Evolutionary conservation across 176 grass and related monocot species (phyloP).

Genomic region (Poa pratensis): DNA sequence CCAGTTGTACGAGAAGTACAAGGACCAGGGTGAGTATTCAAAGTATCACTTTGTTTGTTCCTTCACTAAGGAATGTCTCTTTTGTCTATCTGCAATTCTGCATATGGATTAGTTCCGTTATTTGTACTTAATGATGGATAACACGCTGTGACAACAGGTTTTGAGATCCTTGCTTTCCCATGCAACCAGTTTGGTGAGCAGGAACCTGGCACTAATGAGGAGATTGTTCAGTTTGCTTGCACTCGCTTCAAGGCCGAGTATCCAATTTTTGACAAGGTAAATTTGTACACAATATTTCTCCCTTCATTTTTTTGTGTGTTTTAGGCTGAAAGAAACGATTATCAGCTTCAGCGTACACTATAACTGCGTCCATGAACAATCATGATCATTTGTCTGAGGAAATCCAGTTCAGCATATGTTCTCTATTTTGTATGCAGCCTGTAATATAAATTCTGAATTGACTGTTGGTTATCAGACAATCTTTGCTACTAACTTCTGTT

Average conservation of each 20-base stretch:
- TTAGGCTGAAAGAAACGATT: neutral
- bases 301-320: neutral
- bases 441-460: neutral
- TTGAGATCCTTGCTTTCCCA: conserved; percentile 92
- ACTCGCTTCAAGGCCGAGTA: conserved; percentile 87
- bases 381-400: neutral
- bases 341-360: neutral
- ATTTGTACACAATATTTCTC: neutral
- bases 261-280: conserved; percentile 95
- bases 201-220: conserved; percentile 85
- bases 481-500: neutral
- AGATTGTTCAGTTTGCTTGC: conserved; percentile 87
- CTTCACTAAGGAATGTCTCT: conserved; percentile 13
- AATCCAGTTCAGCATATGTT: neutral
- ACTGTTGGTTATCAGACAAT: neutral
- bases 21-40: conserved; percentile 57
- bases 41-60: neutral
- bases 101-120: conserved; percentile 6
- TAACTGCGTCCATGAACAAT: neutral
- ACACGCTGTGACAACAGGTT: conserved; percentile 49
- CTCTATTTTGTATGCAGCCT: conserved; percentile 14
- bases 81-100: neutral
- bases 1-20: conserved; percentile 75
- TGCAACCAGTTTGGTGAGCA: conserved; percentile 94
- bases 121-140: conserved; percentile 10